Percentiles rank a stretch among this genome's conserved stretches.
Evolutionary conservation across 148 eudicot species (phyloP).

Genomic region (Diospyros lotus): DNA sequence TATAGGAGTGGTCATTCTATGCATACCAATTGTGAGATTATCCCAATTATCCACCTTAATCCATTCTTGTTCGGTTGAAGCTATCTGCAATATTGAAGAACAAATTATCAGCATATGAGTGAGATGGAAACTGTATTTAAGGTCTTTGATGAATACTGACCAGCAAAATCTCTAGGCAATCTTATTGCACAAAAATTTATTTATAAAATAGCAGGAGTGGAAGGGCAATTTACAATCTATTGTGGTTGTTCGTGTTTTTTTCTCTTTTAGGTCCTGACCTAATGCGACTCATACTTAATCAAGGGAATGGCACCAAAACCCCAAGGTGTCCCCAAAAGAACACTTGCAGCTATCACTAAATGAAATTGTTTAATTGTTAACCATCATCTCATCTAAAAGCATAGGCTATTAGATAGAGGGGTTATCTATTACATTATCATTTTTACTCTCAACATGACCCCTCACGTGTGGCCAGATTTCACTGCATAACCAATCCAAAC

Average conservation of each 20-base stretch:
- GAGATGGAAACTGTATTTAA: neutral
- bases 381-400: too few relatives aligned
- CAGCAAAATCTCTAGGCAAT: neutral
- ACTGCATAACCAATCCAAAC: neutral
- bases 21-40: slow-evolving; percentile 63
- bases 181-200: neutral
- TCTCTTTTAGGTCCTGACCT: too few relatives aligned
- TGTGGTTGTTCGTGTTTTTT: too few relatives aligned
- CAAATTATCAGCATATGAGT: slow-evolving; percentile 2
- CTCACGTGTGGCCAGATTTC: neutral
- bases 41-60: slow-evolving; percentile 78
- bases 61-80: slow-evolving; percentile 56
- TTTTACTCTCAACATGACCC: too few relatives aligned
- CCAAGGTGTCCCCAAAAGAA: too few relatives aligned
- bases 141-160: neutral
- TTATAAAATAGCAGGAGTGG: neutral
- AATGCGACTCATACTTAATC: too few relatives aligned
- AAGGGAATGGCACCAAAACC: too few relatives aligned
- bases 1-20: neutral
- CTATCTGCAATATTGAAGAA: slow-evolving; percentile 41
- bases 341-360: too few relatives aligned
- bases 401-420: too few relatives aligned
- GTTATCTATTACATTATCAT: too few relatives aligned
- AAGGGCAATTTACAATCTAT: neutral
- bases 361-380: too few relatives aligned